phyloP scores from a whole-genome alignment of 805 yeast species.

The Jamesozyma spencerorum region DNA sequence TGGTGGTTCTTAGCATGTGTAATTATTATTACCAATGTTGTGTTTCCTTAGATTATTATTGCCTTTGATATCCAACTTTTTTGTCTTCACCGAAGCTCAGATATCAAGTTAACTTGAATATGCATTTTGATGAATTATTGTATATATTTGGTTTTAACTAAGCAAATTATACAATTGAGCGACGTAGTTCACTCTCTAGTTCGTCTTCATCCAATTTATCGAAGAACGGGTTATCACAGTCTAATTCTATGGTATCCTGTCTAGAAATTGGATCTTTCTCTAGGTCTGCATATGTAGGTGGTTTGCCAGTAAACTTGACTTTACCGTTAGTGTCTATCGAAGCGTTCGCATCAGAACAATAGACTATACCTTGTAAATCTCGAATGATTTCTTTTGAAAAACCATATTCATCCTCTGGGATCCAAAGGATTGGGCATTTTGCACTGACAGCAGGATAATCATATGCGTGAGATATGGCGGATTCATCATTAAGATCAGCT shows the following conservation, averaged over 20 bases:
- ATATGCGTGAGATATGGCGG: constrained; percentile 50
- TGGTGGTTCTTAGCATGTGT: too few relatives aligned
- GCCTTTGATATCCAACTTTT: too few relatives aligned
- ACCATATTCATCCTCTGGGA: constrained; percentile 85
- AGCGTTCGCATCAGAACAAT: constrained; percentile 62
- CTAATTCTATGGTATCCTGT: constrained; percentile 9
- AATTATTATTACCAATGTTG: too few relatives aligned
- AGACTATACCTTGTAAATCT: constrained; percentile 45
- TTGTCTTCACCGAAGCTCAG: too few relatives aligned
- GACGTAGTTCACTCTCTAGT: too few relatives aligned
- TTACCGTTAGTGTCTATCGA: constrained; percentile 43
- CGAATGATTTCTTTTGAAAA: constrained; percentile 54
- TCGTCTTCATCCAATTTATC: too few relatives aligned
- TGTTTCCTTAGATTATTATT: too few relatives aligned
- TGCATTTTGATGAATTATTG: too few relatives aligned
- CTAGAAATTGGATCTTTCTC: constrained; percentile 1
- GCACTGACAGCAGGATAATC: constrained; percentile 66
- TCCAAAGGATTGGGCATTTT: constrained; percentile 73
- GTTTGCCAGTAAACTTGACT: constrained; percentile 41
- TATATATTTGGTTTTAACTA: too few relatives aligned
- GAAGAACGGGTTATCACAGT: constrained; percentile 5
- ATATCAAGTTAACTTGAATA: too few relatives aligned
- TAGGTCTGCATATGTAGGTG: constrained; percentile 32
- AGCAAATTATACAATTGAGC: too few relatives aligned
- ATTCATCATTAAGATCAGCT: constrained; percentile 32